Conservation (phyloP, 2,329 filamentous ascomycete genomes). For the Pseudogymnoascus sp. region DNA sequence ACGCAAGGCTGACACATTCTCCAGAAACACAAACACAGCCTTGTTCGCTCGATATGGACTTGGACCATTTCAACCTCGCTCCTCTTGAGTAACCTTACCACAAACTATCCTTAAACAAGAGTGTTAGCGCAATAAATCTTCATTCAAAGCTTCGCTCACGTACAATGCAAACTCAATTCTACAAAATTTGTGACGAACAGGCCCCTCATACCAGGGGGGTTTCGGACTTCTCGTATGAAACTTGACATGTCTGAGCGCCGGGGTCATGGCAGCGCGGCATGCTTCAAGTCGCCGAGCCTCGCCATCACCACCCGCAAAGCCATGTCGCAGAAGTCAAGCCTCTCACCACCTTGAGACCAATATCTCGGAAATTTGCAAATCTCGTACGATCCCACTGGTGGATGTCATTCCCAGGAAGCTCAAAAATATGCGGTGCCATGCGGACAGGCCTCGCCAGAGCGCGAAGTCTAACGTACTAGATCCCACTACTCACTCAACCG, state of each 20-base stretch:
- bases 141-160: not conserved
- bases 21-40: not conserved
- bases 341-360: constrained; percentile 7
- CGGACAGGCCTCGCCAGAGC: constrained; percentile 6
- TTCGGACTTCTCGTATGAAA: constrained; percentile 6
- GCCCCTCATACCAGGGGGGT: not conserved
- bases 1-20: constrained; percentile 1
- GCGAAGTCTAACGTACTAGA: constrained; percentile 7
- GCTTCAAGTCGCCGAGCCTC: constrained; percentile 6
- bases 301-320: not conserved
- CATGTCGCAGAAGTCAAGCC: not conserved
- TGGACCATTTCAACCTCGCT: not conserved
- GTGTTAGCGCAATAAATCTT: not conserved
- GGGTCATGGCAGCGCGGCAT: constrained; percentile 1
- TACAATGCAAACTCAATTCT: not conserved
- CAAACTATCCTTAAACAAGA: not conserved
- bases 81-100: not conserved
- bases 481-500: not conserved
- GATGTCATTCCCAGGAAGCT: not conserved
- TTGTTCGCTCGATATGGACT: not conserved
- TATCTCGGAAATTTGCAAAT: not conserved
- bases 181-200: not conserved
- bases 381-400: not conserved
- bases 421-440: not conserved
- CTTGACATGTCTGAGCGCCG: constrained; percentile 7